Percentiles rank a stretch among this genome's conserved stretches.
These are phyloP conservation scores for Cyberlindnera bimundalis DNA, from an alignment of 805 yeast species.

Conservation along the genomic window DNA sequence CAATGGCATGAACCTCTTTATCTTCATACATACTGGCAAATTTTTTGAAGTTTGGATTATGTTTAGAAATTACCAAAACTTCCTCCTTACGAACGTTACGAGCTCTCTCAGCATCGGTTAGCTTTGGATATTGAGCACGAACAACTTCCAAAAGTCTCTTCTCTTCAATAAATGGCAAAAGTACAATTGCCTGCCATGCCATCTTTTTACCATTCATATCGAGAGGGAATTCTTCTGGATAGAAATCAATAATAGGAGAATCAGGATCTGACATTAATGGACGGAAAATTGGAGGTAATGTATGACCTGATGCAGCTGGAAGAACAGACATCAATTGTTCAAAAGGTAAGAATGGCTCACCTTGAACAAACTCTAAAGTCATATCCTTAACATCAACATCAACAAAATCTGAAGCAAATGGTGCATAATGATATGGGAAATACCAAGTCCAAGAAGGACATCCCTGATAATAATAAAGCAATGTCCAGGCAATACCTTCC, in stretches of 20 bases:
- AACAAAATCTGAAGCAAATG: conserved; percentile 86
- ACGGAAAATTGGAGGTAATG: conserved; percentile 75
- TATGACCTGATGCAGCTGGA: conserved; percentile 91
- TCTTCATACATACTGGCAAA: conserved; percentile 28
- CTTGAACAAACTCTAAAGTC: conserved; percentile 56
- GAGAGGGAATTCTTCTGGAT: conserved; percentile 82
- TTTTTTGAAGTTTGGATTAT: conserved; percentile 45
- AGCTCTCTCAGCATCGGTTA: conserved; percentile 63
- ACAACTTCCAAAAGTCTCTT: conserved; percentile 66
- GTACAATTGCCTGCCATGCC: conserved; percentile 93
- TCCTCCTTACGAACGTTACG: conserved; percentile 74
- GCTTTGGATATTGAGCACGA: conserved; percentile 53
- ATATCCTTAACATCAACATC: conserved; percentile 47
- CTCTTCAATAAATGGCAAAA: conserved; percentile 89
- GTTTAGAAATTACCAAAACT: conserved; percentile 61
- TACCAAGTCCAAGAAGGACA: conserved; percentile 99
- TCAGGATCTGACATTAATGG: conserved; percentile 75
- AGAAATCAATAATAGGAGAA: conserved; percentile 86
- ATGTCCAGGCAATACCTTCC: conserved; percentile 97
- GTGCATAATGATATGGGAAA: conserved; percentile 96
- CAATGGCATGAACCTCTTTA: conserved; percentile 28
- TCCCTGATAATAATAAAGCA: conserved; percentile 92
- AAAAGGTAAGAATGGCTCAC: conserved; percentile 83
- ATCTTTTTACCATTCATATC: conserved; percentile 95
- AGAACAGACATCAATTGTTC: conserved; percentile 88